Base-by-base conservation (phyloP, 1,139 yeast genomes). In the Debaryomycetaceae sp. region DNA sequence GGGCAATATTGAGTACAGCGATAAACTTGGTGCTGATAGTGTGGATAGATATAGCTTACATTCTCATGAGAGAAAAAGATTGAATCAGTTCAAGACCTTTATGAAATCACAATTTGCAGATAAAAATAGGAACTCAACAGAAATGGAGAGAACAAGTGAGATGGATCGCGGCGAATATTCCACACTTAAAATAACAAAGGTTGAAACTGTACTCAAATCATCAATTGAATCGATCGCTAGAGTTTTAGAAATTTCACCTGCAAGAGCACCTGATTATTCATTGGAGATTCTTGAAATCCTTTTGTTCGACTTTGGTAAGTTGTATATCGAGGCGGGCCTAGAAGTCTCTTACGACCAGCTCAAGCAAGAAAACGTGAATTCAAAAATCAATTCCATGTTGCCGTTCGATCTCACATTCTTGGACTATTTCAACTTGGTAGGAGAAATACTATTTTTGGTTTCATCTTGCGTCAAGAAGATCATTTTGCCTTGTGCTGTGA, bases 211-310 rank as follows among this genome's bases (percentile, higher is more conserved):
- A 47, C 68, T 90, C 38, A 83, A 83, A 52, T 79, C 88, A 30
- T 77, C 85, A 4, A 87, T 90, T 30, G 98, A 91, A 63, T 78
- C 93, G 1, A 72, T 89, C 6, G 86, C 95, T 3, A 74, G 98
- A 56, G 73, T 85, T 6, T 76, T 88, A 57, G 97, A 89, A 56
- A 66, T 91, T 43, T 75, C 83, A 1, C 88, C 95, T 1, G 62
- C 65, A 20, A 83, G 78, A 49, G 72, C 87, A 6, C 78, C 86
- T 4, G 84, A 80, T 40, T 80, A 83, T 56, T 78, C 90, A 0
- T 68, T 81, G 42, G 89, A 83, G 48, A 65, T 90, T 22, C 71
- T 88, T 52, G 88, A 86, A 48, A 72, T 87, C 34, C 62, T 89
- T 43, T 62, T 88, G 22, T 75, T 81, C 47, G 89, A 86, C 47